Percentiles rank a stretch among this genome's conserved stretches.
phyloP scores from a whole-genome alignment of 2,329 filamentous ascomycete genomes.

The Parascedosporium putredinis region DNA sequence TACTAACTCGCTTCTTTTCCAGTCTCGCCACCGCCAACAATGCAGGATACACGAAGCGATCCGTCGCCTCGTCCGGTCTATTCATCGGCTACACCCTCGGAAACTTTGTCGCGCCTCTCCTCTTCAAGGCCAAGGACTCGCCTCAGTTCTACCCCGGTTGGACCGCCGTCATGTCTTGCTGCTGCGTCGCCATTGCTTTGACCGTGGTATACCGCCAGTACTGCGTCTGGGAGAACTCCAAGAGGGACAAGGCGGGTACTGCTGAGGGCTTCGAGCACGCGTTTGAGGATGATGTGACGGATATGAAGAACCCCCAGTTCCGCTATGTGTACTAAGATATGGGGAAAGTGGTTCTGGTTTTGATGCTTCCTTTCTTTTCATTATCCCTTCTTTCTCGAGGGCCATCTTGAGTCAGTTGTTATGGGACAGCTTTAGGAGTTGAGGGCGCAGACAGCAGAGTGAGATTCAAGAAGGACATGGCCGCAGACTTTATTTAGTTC shows the following conservation, averaged over 20 bases:
- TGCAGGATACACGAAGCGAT: constrained; percentile 23
- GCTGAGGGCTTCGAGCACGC: constrained; percentile 39
- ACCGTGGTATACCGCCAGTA: constrained; percentile 31
- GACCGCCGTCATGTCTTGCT: constrained; percentile 22
- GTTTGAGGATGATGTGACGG: constrained; percentile 40
- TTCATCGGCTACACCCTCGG: constrained; percentile 29
- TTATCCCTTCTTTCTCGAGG: no score
- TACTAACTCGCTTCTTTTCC: no score
- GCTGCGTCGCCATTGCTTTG: constrained; percentile 19
- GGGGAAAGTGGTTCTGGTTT: no score
- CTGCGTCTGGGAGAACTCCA: constrained; percentile 33
- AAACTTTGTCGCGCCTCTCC: constrained; percentile 29
- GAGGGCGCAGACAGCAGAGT: no score
- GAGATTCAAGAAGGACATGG: no score
- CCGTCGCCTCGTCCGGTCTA: constrained; percentile 32
- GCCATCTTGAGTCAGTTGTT: no score
- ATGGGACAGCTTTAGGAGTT: no score
- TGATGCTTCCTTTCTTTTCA: no score
- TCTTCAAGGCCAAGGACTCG: constrained; percentile 24
- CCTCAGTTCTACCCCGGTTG: constrained; percentile 22
- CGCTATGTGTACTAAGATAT: constrained; percentile 15
- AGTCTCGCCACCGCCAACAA: constrained; percentile 24
- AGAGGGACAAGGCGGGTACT: constrained; percentile 28
- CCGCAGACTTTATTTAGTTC: no score
- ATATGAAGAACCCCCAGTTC: constrained; percentile 22